These are phyloP conservation scores for Oryza punctata DNA, from an alignment of 176 grass and related monocot species.

Conservation along the genomic window DNA sequence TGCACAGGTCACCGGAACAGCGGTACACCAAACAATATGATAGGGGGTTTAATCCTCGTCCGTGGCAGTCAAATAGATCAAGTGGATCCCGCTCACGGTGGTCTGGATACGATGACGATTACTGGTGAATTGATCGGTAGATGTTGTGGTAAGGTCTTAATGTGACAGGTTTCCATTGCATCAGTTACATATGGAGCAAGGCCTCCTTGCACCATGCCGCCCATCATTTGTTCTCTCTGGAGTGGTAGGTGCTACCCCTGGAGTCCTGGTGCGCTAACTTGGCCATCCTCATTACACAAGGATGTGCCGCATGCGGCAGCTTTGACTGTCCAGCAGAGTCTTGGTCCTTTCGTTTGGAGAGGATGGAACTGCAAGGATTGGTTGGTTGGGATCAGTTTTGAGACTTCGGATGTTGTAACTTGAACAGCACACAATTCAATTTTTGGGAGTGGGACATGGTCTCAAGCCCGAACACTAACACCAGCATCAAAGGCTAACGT, in stretches of 20 bases:
- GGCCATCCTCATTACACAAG: not conserved
- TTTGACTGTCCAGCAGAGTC: not conserved
- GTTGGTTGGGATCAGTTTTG: not conserved
- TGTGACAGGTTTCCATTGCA: not conserved
- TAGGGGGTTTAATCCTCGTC: constrained; percentile 50
- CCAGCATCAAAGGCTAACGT: not conserved
- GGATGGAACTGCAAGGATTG: constrained; percentile 30
- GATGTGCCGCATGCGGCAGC: constrained; percentile 13
- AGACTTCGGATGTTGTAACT: not conserved
- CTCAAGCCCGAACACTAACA: not conserved
- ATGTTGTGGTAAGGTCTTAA: constrained; percentile 21
- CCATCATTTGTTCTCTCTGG: not conserved
- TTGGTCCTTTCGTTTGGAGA: constrained; percentile 12
- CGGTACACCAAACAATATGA: constrained; percentile 45
- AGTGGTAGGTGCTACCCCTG: constrained; percentile 7
- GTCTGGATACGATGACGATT: constrained; percentile 48
- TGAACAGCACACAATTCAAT: not conserved
- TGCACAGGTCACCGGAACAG: constrained; percentile 48
- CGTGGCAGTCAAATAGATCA: constrained; percentile 49
- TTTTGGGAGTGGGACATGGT: not conserved
- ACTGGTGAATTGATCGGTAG: constrained; percentile 46
- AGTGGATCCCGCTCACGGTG: constrained; percentile 36
- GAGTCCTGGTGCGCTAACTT: not conserved
- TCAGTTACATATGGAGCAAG: constrained; percentile 29
- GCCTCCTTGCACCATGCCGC: constrained; percentile 18